These are phyloP conservation scores for Phytophthora kernoviae DNA, from an alignment of 352 stramenopile genomes.

Conservation along the genomic window DNA sequence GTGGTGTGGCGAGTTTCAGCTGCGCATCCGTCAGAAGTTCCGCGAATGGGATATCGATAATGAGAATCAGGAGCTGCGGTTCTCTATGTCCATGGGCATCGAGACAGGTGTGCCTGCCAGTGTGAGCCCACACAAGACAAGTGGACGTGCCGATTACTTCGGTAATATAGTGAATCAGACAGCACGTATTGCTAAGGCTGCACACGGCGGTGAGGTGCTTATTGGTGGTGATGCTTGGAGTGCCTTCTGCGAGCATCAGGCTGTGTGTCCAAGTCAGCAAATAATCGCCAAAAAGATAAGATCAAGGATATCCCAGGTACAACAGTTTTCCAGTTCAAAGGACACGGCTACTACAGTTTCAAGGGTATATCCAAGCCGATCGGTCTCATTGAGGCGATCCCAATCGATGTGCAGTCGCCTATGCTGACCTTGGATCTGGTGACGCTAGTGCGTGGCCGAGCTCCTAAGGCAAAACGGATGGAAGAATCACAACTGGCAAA, in stretches of 20 bases:
- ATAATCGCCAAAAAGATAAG: constrained; percentile 41
- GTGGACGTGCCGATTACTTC: constrained; percentile 88
- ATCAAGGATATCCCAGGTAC: constrained; percentile 50
- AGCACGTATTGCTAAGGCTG: constrained; percentile 84
- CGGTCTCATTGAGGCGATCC: constrained; percentile 79
- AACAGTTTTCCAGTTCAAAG: constrained; percentile 85
- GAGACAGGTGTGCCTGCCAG: constrained; percentile 83
- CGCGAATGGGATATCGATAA: constrained; percentile 76
- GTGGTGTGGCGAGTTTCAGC: constrained; percentile 87
- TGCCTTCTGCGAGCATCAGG: constrained; percentile 50
- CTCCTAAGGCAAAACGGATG: constrained; percentile 69
- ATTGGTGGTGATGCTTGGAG: constrained; percentile 85
- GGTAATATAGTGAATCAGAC: constrained; percentile 92
- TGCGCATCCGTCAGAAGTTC: constrained; percentile 80
- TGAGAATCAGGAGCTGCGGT: constrained; percentile 80
- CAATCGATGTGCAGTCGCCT: constrained; percentile 59
- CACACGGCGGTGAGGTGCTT: constrained; percentile 78
- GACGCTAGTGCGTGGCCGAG: constrained; percentile 33
- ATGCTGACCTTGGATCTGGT: constrained; percentile 50
- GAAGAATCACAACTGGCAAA: constrained; percentile 54
- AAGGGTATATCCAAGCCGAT: constrained; percentile 88
- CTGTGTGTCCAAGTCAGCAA: constrained; percentile 38
- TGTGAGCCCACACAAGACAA: constrained; percentile 89
- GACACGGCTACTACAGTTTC: constrained; percentile 83
- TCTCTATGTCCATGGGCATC: constrained; percentile 89